Base-by-base conservation (phyloP, 352 stramenopile species). In the Phytophthora podocarpi region DNA sequence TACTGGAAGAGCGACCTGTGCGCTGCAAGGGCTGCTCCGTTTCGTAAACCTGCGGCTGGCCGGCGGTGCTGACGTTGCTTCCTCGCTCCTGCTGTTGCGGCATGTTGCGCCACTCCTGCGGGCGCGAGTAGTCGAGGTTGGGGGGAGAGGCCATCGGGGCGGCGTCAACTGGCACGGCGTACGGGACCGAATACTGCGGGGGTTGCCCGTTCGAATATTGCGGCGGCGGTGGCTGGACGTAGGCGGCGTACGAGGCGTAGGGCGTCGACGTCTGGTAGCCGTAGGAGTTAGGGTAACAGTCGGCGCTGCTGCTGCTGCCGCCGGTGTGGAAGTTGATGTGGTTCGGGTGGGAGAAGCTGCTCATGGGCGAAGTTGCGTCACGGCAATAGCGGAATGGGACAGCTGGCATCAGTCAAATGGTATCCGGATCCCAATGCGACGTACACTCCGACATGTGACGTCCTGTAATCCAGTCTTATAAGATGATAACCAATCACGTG, bases 21-120 rank as follows among this genome's bases (percentile, higher is more conserved):
- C 50, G 49, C n/a, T 46, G 55, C 30, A 16, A 32, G 5, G 51
- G 23, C 15, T 72, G 26, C n/a, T 72, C 60, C 21, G 54, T 27
- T 30, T 51, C 57, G 35, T 61, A 55, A 35, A 28, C 59, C 5
- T 40, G 32, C 23, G 32, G 28, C 9, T 36, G 45, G 21, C 5
- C 43, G 24, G 18, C 16, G 4, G 46, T 16, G 56, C 43, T 57
- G 6, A 21, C 7, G 34, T 59, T 61, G 16, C 26, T 53, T 3
- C 45, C 32, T 51, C 72, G 30, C 35, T 72, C 28, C 58, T 72
- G 59, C 27, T 68, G 53, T 35, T 79, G 65, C 13, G 74, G 55
- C 52, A 80, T 37, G 43, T 80, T 80, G 40, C 72, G 72, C 72
- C 72, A 80, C 18, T 56, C 59, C 47, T 80, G 72, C 28, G 72